Base-by-base conservation (phyloP, 2,329 filamentous ascomycete genomes). In the Allantophomopsis cytisporea region DNA sequence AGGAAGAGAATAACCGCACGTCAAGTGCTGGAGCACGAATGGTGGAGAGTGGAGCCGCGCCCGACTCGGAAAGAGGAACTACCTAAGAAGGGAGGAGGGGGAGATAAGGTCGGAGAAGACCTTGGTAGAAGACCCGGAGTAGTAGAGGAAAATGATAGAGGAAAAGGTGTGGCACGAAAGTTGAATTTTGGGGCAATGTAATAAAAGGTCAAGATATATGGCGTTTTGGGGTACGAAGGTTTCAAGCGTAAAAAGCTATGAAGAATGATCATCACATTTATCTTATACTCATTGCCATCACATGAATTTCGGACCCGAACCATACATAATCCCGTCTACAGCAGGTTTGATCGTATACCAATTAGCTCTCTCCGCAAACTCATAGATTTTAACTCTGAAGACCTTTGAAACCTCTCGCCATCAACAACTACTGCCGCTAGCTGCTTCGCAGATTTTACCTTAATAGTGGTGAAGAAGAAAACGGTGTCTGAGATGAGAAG, bases 311-410 rank as follows among this genome's bases (percentile, higher is more conserved):
- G 60, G 91, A 98, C 43, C 91, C 89, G 57, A 75, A 4, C 91
- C 91, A 62, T 95, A 96, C 87, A 98, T 95, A 45, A 87, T 87
- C 61, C 83, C 81, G 66, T 98, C 91, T 5, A 98, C 91, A 46
- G 87, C 77, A 47, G 74, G 76, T 63, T 82, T 83, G 10, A 98
- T 85, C 50, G 81, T 72, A 57, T 91, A 94, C 91, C 91, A 98
- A 62, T 98, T 91, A 37, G 88, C 88, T 50, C 91, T 69, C 61
- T 95, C 87, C 1, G 89, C 91, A 64, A 93, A 98, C 65, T 96
- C 89, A 53, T 94, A 94, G 3, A 96, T 91, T 64, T 98, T 91
- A 0, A 89, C 85, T 15, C 88, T 73, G 54, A 96, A 95, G 37
- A 98, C 83, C 91, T 91, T 18, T 83, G 74, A 57, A 96, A 98